These are phyloP conservation scores for Phytopythium aichiense DNA, from an alignment of 352 stramenopile species.

Conservation along the genomic window DNA sequence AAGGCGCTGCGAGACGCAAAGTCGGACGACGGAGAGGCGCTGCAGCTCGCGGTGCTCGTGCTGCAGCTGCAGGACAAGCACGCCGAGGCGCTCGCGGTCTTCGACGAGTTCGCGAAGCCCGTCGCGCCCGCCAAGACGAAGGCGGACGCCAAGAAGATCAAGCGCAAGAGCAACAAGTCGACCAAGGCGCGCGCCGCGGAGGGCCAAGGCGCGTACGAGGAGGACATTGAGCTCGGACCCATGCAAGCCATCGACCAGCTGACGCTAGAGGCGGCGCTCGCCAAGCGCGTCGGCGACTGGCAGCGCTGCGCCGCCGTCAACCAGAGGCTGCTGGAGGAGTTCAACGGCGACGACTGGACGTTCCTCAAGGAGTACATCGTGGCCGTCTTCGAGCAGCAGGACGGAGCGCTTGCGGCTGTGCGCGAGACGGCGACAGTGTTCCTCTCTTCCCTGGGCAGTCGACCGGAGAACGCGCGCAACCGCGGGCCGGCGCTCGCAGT, in stretches of 20 bases:
- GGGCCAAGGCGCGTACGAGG: slow-evolving; percentile 68
- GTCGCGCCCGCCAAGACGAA: slow-evolving; percentile 17
- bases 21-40: slow-evolving; percentile 58
- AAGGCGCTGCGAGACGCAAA: slow-evolving; percentile 63
- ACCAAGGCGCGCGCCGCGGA: slow-evolving; percentile 57
- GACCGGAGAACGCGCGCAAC: slow-evolving; percentile 43
- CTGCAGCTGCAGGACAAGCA: slow-evolving; percentile 71
- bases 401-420: slow-evolving; percentile 15
- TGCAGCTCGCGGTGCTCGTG: slow-evolving; percentile 69
- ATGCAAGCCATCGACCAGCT: slow-evolving; percentile 79
- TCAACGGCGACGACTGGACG: slow-evolving; percentile 81
- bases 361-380: slow-evolving; percentile 69
- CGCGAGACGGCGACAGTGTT: slow-evolving; percentile 30
- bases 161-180: slow-evolving; percentile 10
- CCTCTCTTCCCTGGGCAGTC: slow-evolving; percentile 38
- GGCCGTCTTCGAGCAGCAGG: slow-evolving; percentile 32
- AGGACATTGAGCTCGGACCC: slow-evolving; percentile 80
- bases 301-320: slow-evolving; percentile 51
- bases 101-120: slow-evolving; percentile 61
- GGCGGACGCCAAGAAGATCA: slow-evolving; percentile 15
- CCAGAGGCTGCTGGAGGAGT: slow-evolving; percentile 53
- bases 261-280: slow-evolving; percentile 60
- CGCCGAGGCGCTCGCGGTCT: slow-evolving; percentile 54
- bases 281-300: slow-evolving; percentile 45
- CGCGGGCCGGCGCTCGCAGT: slow-evolving; percentile 65